phyloP scores from a whole-genome alignment of 2,329 filamentous ascomycete species.

The Fusarium ramigenum region DNA sequence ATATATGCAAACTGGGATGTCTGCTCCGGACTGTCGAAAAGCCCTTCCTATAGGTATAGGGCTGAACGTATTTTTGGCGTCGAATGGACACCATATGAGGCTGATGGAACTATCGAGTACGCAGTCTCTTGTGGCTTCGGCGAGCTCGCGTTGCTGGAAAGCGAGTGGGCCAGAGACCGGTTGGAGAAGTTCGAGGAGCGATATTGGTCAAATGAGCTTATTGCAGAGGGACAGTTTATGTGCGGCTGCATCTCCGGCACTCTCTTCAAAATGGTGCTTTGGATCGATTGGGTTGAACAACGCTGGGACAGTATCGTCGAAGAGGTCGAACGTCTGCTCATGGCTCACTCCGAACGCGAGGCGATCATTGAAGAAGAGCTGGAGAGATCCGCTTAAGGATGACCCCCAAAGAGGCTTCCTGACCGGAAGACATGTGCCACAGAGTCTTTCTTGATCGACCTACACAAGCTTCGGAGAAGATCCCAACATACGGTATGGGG shows the following conservation, averaged over 20 bases:
- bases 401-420: background rate
- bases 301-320: background rate
- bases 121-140: background rate
- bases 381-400: background rate
- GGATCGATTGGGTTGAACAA: background rate
- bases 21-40: background rate
- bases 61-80: background rate
- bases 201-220: background rate
- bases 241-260: background rate
- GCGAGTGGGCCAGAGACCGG: background rate
- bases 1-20: background rate
- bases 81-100: background rate
- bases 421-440: background rate
- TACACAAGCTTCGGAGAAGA: background rate
- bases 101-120: background rate
- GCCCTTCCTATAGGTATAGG: background rate
- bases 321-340: background rate
- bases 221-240: background rate
- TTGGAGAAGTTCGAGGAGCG: background rate
- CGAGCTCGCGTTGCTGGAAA: background rate
- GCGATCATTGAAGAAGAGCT: background rate
- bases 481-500: background rate
- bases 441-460: background rate
- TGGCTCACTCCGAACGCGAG: background rate
- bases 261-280: background rate